Percentiles rank a stretch among this genome's conserved stretches.
Conservation (phyloP, 2,329 filamentous ascomycete species). For the Scedosporium dehoogii region DNA sequence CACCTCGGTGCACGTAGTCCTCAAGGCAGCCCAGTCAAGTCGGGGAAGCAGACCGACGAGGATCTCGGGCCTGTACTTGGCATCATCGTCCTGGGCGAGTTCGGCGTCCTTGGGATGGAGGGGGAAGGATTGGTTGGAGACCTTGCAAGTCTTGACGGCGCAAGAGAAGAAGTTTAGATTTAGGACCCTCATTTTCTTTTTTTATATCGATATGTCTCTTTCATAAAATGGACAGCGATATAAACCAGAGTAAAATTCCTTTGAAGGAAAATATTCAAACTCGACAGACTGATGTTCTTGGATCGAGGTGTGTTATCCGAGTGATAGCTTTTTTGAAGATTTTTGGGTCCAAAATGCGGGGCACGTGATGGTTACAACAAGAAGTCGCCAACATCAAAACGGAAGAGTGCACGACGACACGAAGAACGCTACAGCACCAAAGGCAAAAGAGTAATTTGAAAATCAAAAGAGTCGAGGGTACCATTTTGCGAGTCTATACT, state of each 20-base stretch:
- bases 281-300: neutral
- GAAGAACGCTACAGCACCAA: neutral
- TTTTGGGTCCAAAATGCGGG: neutral
- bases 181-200: constrained; percentile 86
- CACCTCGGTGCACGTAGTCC: constrained; percentile 68
- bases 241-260: neutral
- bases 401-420: neutral
- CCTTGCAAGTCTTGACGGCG: constrained; percentile 91
- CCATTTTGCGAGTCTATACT: neutral
- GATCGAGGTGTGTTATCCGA: neutral
- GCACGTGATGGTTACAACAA: constrained; percentile 1
- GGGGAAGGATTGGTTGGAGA: constrained; percentile 68
- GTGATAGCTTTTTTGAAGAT: constrained; percentile 7
- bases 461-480: neutral
- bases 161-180: constrained; percentile 96
- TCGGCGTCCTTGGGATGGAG: constrained; percentile 89
- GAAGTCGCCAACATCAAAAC: neutral
- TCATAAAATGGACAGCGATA: too few species aligned
- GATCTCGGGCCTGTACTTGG: constrained; percentile 72
- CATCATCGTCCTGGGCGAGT: constrained; percentile 74
- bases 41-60: constrained; percentile 77
- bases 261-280: neutral
- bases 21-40: constrained; percentile 78
- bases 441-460: neutral
- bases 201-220: neutral